Evolutionary conservation across 768 basidiomycete genomes (phyloP).

Genomic region (Gyrodon lividus): DNA sequence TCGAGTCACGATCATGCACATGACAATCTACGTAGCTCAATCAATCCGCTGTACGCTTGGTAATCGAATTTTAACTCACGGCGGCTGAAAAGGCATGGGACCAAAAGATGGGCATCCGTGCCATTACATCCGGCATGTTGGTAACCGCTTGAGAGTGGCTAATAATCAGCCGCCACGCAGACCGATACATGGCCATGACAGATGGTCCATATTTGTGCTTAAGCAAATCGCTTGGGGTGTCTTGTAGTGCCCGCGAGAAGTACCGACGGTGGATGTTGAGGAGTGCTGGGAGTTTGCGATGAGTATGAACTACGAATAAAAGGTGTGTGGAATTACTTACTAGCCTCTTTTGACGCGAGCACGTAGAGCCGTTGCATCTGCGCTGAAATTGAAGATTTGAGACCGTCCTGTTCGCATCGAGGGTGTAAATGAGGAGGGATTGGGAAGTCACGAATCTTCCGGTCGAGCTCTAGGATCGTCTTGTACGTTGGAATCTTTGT

Average conservation of each 20-base stretch:
- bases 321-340: constrained; percentile 30
- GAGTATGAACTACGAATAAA: not conserved
- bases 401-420: constrained; percentile 20
- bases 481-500: constrained; percentile 51
- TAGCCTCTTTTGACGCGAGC: constrained; percentile 48
- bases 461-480: constrained; percentile 56
- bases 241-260: constrained; percentile 65
- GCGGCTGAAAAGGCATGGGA: constrained; percentile 64
- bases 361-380: constrained; percentile 45
- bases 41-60: not conserved
- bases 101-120: constrained; percentile 56
- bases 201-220: constrained; percentile 67
- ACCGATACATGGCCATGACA: constrained; percentile 69
- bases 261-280: constrained; percentile 67
- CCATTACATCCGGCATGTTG: constrained; percentile 39
- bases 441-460: constrained; percentile 57
- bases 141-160: constrained; percentile 45
- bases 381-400: constrained; percentile 12
- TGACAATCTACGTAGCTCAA: constrained; percentile 45
- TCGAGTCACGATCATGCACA: constrained; percentile 54
- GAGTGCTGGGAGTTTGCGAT: constrained; percentile 40
- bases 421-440: constrained; percentile 49
- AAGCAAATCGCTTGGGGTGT: constrained; percentile 53
- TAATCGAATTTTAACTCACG: constrained; percentile 38
- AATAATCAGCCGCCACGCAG: constrained; percentile 64